Base-by-base conservation (phyloP, 495 filamentous ascomycete species). In the Annulohypoxylon moriforme region DNA sequence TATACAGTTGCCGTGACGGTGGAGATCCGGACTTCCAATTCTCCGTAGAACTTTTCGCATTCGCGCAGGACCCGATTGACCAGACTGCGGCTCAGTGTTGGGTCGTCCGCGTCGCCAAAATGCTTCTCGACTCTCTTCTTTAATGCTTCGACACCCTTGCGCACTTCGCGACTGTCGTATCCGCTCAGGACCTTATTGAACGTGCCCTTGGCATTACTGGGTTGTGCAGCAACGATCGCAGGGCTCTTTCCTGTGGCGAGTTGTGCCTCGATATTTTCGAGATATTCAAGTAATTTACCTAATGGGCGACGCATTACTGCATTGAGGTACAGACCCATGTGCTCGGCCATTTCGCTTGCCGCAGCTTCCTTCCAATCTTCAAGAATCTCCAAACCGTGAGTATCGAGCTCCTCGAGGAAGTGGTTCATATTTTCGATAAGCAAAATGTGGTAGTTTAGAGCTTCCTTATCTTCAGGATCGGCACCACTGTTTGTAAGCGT, bases 381-480 rank as follows among this genome's bases (percentile, higher is more conserved):
- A 6, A 98, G 84, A 13, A 97, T 88, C 1, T 90, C 85, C 60
- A 94, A 89, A 16, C 83, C 82, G 40, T 89, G 86, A n/a, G 90
- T 83, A 69, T 96, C 92, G 9, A 97, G 90, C 77, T 98, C 95
- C 73, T 98, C 94, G 9, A 94, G 83, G 79, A 95, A 97, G 77
- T 97, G 94, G 77, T 97, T 96, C 95, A 98, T 97, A 77, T 98
- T 98, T 78, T 98, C 95, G 67, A 98, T 98, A 33, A 98, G 87
- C 53, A 97, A 87, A 73, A 98, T 97, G 77, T 98, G 94, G 81
- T 97, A 97, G 77, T 98, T 98, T 20, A 98, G 85, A 14, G 92
- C 90, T 76, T 97, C 95, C 79, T 98, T 98, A 77, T 98, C 95
- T 74, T 98, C 95, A n/a, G 83, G 87, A 66, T 87, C 85, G 49